Base-by-base conservation (phyloP, 768 basidiomycete genomes). In the Mycena belliarum region DNA sequence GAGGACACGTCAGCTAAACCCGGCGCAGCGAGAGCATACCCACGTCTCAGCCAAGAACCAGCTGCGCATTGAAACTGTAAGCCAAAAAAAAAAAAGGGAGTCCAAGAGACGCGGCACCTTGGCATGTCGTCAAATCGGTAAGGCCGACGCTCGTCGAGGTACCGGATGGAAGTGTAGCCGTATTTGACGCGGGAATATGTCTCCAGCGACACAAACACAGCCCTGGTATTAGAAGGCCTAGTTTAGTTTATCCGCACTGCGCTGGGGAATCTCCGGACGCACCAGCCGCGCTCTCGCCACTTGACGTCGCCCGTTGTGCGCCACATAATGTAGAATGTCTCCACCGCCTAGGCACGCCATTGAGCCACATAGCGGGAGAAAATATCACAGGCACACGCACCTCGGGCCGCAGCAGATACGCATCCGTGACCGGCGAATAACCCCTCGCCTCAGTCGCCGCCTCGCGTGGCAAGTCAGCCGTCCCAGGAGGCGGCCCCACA, bases 71-170 rank as follows among this genome's bases (percentile, higher is more conserved):
- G 23, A 35, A 11, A 60, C 49, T 42, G 55, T 65, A 4, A 68
- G 57, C 46, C 57, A 67, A 35, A 29, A 76, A 26, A 8, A 28
- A 3, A 25, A n/a, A 15, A 6, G 16, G 2, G 10, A 28, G 8
- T 12, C 14, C 18, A 26, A 26, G 15, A 23, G 16, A 20, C 23
- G 15, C 10, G 52, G 32, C 26, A 60, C 59, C 59, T 83, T 80
- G 42, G 69, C 76, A 65, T 79, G 73, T 55, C 78, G 75, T 48
- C 84, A 68, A 24, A 79, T 79, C 68, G 79, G 74, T 4, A 82
- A 79, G 10, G 79, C 64, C 59, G 78, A 78, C 76, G 59, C 38
- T 79, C 71, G 43, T 70, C 66, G 20, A 80, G 69, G 61, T 75
- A 67, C 53, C 76, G 76, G 21, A 66, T 65, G 11, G 68, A 55